Percentiles rank a stretch among this genome's conserved stretches.
Conservation (phyloP, 2,329 filamentous ascomycete species). For the Penicillium sp. region DNA sequence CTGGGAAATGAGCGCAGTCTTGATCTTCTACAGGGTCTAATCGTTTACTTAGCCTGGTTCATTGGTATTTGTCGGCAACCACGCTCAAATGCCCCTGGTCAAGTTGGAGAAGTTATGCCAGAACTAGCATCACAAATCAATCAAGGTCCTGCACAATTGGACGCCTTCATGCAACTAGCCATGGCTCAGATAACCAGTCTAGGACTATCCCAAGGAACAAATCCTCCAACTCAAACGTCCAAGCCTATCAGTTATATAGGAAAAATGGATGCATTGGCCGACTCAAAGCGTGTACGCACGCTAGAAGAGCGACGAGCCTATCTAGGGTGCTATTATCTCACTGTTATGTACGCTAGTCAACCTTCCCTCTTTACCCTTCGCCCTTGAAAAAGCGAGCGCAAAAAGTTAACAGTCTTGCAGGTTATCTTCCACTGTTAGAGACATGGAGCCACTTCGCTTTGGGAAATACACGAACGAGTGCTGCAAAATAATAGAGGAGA, state of each 20-base stretch:
- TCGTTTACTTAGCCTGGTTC: constrained; percentile 54
- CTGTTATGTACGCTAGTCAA: constrained; percentile 51
- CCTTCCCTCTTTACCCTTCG: not conserved
- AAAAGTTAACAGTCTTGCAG: constrained; percentile 14
- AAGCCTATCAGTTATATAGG: not conserved
- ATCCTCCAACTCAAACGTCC: constrained; percentile 5
- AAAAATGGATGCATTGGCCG: not conserved
- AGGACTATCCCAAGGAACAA: constrained; percentile 41
- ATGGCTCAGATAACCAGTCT: constrained; percentile 54
- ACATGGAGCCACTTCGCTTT: constrained; percentile 55
- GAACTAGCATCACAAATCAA: not conserved
- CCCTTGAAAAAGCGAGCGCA: not conserved
- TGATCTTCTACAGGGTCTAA: constrained; percentile 53
- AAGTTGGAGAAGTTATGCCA: not conserved
- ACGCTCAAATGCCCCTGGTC: not conserved
- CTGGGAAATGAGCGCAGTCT: constrained; percentile 48
- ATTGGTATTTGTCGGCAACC: constrained; percentile 15
- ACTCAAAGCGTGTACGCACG: constrained; percentile 44
- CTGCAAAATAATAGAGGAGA: constrained; percentile 50
- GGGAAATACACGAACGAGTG: constrained; percentile 59
- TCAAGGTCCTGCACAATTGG: constrained; percentile 47
- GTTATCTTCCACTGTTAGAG: constrained; percentile 41
- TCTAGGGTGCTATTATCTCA: constrained; percentile 60
- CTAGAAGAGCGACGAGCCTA: constrained; percentile 59
- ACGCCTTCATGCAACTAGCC: constrained; percentile 56